phyloP scores from a whole-genome alignment of 257 asterid species.

The Solanum sparsipilum region DNA sequence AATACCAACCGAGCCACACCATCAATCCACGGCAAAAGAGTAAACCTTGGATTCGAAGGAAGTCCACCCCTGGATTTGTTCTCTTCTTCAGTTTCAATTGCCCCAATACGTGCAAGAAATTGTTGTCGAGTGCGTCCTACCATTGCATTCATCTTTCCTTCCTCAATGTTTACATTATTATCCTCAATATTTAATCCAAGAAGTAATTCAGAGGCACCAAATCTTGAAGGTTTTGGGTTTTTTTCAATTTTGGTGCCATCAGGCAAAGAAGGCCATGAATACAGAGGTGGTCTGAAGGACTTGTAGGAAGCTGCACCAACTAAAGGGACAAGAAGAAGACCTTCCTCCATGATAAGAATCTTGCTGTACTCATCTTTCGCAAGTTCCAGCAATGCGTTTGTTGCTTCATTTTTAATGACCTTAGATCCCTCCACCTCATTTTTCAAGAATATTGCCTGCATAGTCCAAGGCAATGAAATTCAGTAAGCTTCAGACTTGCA shows the following conservation, averaged over 20 bases:
- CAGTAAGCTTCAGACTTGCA: neutral
- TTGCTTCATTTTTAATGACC: conserved; percentile 52
- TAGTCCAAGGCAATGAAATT: neutral
- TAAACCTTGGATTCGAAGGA: conserved; percentile 28
- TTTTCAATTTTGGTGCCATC: conserved; percentile 65
- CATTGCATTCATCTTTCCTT: conserved; percentile 54
- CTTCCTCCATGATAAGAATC: conserved; percentile 80
- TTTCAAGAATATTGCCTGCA: conserved; percentile 67
- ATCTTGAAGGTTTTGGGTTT: conserved; percentile 56
- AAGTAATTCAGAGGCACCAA: conserved; percentile 64
- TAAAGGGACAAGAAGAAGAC: conserved; percentile 69
- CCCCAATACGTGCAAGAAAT: conserved; percentile 86
- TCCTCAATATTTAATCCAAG: conserved; percentile 51
- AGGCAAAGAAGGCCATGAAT: conserved; percentile 88
- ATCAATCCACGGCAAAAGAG: conserved; percentile 66
- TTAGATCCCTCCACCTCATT: conserved; percentile 35
- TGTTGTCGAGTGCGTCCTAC: conserved; percentile 62
- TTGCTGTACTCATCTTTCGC: conserved; percentile 57
- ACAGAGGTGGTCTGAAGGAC: conserved; percentile 52
- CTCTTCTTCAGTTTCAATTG: conserved; percentile 58
- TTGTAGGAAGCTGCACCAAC: conserved; percentile 67
- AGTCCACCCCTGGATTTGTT: conserved; percentile 14
- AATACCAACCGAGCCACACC: conserved; percentile 82
- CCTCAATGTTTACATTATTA: conserved; percentile 38
- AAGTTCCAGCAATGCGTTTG: conserved; percentile 59